Percentiles rank a stretch among this genome's conserved stretches.
Conservation (phyloP, 2,329 filamentous ascomycete species). For the Alternaria hordeiaustralica region DNA sequence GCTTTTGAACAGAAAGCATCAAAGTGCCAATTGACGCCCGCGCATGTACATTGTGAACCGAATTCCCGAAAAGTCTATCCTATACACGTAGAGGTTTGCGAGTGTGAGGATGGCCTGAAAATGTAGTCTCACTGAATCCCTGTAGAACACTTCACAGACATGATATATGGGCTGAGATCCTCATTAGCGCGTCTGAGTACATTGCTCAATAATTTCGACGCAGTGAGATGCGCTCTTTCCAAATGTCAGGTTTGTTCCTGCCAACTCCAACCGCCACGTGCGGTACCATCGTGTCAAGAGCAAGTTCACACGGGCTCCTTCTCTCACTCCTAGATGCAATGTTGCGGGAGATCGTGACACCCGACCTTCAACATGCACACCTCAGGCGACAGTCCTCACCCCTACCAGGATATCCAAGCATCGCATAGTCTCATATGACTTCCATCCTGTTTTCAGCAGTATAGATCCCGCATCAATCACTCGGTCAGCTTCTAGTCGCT, state of each 20-base stretch:
- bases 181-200: not conserved
- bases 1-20: not conserved
- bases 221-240: not conserved
- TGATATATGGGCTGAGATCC: not conserved
- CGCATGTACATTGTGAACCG: not conserved
- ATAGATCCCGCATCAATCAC: constrained; percentile 44
- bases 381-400: constrained; percentile 35
- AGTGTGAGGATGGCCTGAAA: not conserved
- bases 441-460: constrained; percentile 44
- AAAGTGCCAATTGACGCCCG: not conserved
- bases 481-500: constrained; percentile 39
- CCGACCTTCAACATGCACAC: constrained; percentile 21
- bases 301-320: constrained; percentile 11
- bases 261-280: not conserved
- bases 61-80: not conserved
- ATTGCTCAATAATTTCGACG: not conserved
- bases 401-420: constrained; percentile 44
- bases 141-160: not conserved
- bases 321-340: not conserved
- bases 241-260: not conserved
- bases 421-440: constrained; percentile 49
- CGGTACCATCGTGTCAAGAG: constrained; percentile 6
- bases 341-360: constrained; percentile 4
- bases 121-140: not conserved
- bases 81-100: not conserved